Evolutionary conservation across 768 basidiomycete genomes (phyloP).

Genomic region (Termitomyces sp.): DNA sequence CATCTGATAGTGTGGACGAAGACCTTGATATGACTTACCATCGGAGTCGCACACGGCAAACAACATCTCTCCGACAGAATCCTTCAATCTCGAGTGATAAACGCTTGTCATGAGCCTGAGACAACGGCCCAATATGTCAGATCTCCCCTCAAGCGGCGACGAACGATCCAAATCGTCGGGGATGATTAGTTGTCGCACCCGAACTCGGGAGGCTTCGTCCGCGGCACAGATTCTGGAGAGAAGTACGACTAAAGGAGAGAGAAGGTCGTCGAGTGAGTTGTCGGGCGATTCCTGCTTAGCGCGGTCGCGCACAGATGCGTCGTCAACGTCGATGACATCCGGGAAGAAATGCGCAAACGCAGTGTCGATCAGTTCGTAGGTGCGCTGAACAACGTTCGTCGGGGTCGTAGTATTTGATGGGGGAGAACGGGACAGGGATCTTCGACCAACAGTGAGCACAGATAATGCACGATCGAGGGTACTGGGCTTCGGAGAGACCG

Average conservation of each 20-base stretch:
- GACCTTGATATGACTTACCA: constrained; percentile 25
- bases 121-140: constrained; percentile 75
- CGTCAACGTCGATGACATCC: constrained; percentile 59
- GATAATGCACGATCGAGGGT: constrained; percentile 58
- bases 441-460: constrained; percentile 48
- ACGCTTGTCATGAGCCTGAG: constrained; percentile 73
- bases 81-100: constrained; percentile 69
- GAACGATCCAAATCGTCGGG: constrained; percentile 82
- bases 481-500: constrained; percentile 31
- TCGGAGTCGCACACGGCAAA: constrained; percentile 82
- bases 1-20: neutral
- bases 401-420: constrained; percentile 31
- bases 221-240: constrained; percentile 67
- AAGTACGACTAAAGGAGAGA: constrained; percentile 75
- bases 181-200: constrained; percentile 65
- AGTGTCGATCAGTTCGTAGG: constrained; percentile 67
- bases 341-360: constrained; percentile 62
- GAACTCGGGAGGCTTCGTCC: constrained; percentile 51
- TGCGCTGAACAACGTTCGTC: constrained; percentile 55
- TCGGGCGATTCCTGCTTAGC: constrained; percentile 46
- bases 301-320: constrained; percentile 50
- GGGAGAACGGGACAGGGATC: constrained; percentile 47
- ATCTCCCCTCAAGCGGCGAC: constrained; percentile 64
- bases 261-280: constrained; percentile 67
- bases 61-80: constrained; percentile 82